phyloP scores from a whole-genome alignment of 2,329 filamentous ascomycete genomes.

The Lecanosticta acicola region DNA sequence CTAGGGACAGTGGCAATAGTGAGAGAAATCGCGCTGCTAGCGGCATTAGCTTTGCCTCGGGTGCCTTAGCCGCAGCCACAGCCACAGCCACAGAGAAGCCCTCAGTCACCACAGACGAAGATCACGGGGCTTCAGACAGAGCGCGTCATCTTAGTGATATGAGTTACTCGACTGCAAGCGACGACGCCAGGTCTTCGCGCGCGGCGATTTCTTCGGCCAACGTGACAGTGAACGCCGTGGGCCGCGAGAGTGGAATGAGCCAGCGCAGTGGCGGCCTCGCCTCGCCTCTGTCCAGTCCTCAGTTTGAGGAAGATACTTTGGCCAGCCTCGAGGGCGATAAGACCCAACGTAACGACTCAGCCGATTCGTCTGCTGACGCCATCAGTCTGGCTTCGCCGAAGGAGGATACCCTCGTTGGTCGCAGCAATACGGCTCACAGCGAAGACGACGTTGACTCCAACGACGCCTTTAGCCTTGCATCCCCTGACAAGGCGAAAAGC shows the following conservation, averaged over 20 bases:
- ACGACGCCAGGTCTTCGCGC: not conserved
- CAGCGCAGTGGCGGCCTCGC: not conserved
- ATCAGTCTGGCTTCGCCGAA: slow-evolving; percentile 3
- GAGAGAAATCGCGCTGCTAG: slow-evolving; percentile 22
- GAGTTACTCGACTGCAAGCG: slow-evolving; percentile 10
- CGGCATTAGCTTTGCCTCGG: slow-evolving; percentile 18
- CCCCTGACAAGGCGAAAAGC: too few relatives aligned
- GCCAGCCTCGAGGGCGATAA: not conserved
- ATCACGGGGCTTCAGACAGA: not conserved
- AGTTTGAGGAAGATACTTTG: not conserved
- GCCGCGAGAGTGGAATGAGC: not conserved
- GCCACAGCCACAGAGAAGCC: not conserved
- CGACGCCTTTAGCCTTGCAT: too few relatives aligned
- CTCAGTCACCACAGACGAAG: not conserved
- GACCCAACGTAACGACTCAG: not conserved
- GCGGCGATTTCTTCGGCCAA: not conserved
- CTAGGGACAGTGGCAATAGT: slow-evolving; percentile 22
- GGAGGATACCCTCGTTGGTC: not conserved
- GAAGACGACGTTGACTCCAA: too few relatives aligned
- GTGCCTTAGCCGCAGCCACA: not conserved
- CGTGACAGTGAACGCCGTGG: not conserved
- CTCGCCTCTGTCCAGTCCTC: not conserved
- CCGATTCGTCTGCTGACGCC: slow-evolving; percentile 1
- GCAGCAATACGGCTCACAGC: too few relatives aligned
- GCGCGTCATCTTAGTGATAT: slow-evolving; percentile 5